Percentiles rank a stretch among this genome's conserved stretches.
These are phyloP conservation scores for Grigorovia transvaalensis DNA, from an alignment of 805 yeast genomes.

Conservation along the genomic window DNA sequence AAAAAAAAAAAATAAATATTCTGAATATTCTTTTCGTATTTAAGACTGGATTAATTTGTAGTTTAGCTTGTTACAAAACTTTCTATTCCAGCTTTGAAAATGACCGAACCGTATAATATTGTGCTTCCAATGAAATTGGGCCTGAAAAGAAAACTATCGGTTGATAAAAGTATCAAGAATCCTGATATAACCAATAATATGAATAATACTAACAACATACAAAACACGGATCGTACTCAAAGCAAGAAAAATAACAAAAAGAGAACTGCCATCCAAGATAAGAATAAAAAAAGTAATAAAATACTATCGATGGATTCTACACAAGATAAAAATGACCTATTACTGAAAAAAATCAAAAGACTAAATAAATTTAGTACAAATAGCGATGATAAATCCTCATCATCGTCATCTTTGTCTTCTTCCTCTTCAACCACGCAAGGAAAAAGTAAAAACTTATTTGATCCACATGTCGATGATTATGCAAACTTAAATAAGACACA, in stretches of 20 bases:
- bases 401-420: not conserved
- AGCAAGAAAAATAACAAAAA: too few relatives aligned
- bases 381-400: conserved; percentile 4
- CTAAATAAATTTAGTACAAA: not conserved
- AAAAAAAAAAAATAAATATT: too few relatives aligned
- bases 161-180: not conserved
- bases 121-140: not conserved
- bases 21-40: too few relatives aligned
- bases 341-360: not conserved
- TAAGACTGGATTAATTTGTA: too few relatives aligned
- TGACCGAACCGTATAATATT: not conserved
- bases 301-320: not conserved
- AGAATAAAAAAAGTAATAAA: too few relatives aligned
- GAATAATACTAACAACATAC: not conserved
- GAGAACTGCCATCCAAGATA: not conserved
- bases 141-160: not conserved
- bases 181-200: not conserved
- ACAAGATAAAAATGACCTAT: not conserved
- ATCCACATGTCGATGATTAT: conserved; percentile 15
- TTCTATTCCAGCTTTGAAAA: not conserved
- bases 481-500: conserved; percentile 23
- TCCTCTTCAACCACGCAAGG: not conserved
- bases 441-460: conserved; percentile 4
- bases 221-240: too few relatives aligned
- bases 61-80: too few relatives aligned